Evolutionary conservation across 345 rosid species (phyloP).

Genomic region (Sapria himalayana): DNA sequence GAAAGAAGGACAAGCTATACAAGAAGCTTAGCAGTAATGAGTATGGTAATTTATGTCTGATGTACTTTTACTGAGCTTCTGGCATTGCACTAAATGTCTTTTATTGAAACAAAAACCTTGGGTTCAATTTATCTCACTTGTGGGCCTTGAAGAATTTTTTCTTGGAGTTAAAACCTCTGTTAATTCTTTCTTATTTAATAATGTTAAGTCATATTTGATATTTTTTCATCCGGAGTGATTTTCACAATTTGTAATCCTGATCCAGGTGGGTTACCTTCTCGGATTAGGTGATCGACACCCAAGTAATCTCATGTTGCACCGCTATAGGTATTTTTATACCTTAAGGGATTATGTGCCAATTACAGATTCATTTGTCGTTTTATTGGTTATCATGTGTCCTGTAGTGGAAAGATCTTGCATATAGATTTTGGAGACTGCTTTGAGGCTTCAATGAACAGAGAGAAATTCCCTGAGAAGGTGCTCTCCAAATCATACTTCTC

Average conservation of each 20-base stretch:
- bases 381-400: constrained; percentile 12
- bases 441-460: constrained; percentile 96
- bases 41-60: too few relatives aligned
- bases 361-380: too few relatives aligned
- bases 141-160: too few relatives aligned
- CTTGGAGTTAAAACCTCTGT: too few relatives aligned
- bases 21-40: constrained; percentile 97
- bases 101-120: too few relatives aligned
- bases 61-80: too few relatives aligned
- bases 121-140: too few relatives aligned
- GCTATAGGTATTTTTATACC: constrained; percentile 40
- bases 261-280: constrained; percentile 95
- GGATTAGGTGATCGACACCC: constrained; percentile 99
- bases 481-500: not conserved
- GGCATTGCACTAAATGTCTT: too few relatives aligned
- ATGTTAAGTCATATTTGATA: too few relatives aligned
- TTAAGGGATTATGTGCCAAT: not conserved
- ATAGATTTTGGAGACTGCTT: constrained; percentile 99
- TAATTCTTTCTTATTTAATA: too few relatives aligned
- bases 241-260: too few relatives aligned
- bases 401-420: constrained; percentile 92
- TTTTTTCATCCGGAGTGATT: too few relatives aligned
- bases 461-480: constrained; percentile 97
- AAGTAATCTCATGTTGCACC: constrained; percentile 88
- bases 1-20: constrained; percentile 98